A percentile compares a stretch with the other conserved stretches of the same genome.
These are phyloP conservation scores for Alternaria arborescens DNA, from an alignment of 2,329 filamentous ascomycete species.

Conservation along the genomic window DNA sequence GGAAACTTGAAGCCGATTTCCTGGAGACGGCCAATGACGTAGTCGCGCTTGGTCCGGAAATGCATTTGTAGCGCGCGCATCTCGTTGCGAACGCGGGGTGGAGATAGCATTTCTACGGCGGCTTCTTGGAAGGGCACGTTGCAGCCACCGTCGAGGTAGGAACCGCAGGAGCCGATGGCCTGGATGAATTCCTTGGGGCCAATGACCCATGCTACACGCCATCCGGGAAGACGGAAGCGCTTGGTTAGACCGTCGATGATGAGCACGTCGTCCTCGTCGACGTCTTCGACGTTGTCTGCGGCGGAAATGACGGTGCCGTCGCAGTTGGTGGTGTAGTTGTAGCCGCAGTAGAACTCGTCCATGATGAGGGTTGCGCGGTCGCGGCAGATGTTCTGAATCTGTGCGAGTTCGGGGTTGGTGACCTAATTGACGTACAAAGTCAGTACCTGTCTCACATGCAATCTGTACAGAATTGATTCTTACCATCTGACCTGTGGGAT, in stretches of 20 bases:
- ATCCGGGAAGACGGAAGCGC: slow-evolving; percentile 93
- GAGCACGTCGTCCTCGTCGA: slow-evolving; percentile 80
- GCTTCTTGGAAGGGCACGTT: slow-evolving; percentile 97
- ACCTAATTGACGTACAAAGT: slow-evolving; percentile 53
- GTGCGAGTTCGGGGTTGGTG: slow-evolving; percentile 80
- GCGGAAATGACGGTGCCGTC: slow-evolving; percentile 89
- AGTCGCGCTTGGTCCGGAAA: slow-evolving; percentile 94
- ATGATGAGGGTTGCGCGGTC: slow-evolving; percentile 90
- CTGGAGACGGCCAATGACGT: slow-evolving; percentile 78
- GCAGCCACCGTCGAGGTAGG: slow-evolving; percentile 92
- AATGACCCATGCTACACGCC: slow-evolving; percentile 96
- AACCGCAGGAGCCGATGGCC: slow-evolving; percentile 90
- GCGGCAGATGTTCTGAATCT: slow-evolving; percentile 93
- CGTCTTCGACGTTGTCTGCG: slow-evolving; percentile 88
- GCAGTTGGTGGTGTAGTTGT: slow-evolving; percentile 94
- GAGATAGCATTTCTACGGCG: slow-evolving; percentile 91
- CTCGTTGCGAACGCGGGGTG: slow-evolving; percentile 77
- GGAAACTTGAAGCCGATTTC: slow-evolving; percentile 85
- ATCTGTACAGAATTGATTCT: not conserved
- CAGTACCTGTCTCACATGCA: not conserved
- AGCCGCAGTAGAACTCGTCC: slow-evolving; percentile 74
- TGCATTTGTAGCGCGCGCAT: slow-evolving; percentile 90
- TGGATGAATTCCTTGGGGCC: slow-evolving; percentile 96
- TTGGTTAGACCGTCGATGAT: slow-evolving; percentile 97
- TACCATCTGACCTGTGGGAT: slow-evolving; percentile 71